Base-by-base conservation (phyloP, 2,329 filamentous ascomycete genomes). In the Exophiala viscosa region DNA sequence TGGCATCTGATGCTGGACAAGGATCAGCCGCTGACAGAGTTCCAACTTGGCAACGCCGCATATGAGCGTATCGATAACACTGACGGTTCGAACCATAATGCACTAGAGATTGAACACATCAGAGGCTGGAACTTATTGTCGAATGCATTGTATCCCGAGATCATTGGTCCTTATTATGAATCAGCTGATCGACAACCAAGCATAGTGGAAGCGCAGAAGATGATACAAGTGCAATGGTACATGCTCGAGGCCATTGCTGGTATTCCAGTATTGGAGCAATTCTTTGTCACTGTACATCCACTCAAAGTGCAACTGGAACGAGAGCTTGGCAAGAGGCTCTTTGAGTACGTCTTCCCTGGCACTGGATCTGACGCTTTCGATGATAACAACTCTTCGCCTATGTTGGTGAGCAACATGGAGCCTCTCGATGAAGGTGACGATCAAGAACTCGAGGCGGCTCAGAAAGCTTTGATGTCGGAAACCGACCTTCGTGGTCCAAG, bases 231-330 rank as follows among this genome's bases (percentile, higher is more conserved):
- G 10, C 93, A 95, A 67, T 99, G 95, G 90, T 85, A 96, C 67
- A 96, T 96, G 90, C 79, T 99, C 3, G 93, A 99, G 72, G 91
- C 93, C 6, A 96, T 99, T 68, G 93, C 92, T 34, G 93, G 93
- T 44, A 99, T 99, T 57, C 90, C 92, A 0, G 91, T 99, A 31
- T 89, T 99, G 77, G 92, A 97, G 62, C 88, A 95, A 64, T 99
- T 99, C 65, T 91, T 97, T 69, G 88, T 99, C 50, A 90, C 91
- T 50, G 75, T 99, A 15, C 91, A 95, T 68, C 95, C 93, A 0
- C 81, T 99, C 67, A 95, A 90, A 69, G 85, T 99, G 17, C 93
- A 99, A 67, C 77, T 99, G 33, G 93, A 99, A 70, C 86, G 85
- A 33, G 91, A 97, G 63, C 85, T 96, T 44, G 92, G 91, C 40